Percentiles rank a stretch among this genome's conserved stretches.
Evolutionary conservation across 2,329 filamentous ascomycete genomes (phyloP).

Genomic region (Zopfia rhizophila): DNA sequence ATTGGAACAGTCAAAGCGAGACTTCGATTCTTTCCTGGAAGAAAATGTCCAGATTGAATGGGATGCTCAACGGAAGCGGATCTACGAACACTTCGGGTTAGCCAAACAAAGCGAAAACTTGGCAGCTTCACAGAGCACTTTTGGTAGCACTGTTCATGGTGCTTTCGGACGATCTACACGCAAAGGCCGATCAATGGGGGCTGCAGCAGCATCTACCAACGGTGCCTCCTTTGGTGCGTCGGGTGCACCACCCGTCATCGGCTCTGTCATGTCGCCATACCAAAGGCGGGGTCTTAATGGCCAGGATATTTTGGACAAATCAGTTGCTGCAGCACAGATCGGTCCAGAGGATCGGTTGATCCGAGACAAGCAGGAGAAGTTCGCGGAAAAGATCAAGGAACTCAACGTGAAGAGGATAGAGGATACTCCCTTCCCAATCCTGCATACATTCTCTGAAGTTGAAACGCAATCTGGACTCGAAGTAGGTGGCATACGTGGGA

Average conservation of each 20-base stretch:
- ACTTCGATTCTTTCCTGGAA: slow-evolving; percentile 94
- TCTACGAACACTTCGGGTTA: slow-evolving; percentile 97
- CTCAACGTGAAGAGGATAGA: slow-evolving; percentile 79
- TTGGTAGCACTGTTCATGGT: slow-evolving; percentile 50
- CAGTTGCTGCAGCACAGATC: slow-evolving; percentile 56
- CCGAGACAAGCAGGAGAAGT: slow-evolving; percentile 84
- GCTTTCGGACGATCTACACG: slow-evolving; percentile 64
- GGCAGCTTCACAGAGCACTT: slow-evolving; percentile 49
- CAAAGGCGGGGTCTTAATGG: slow-evolving; percentile 67
- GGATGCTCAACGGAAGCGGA: slow-evolving; percentile 90
- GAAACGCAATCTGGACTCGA: slow-evolving; percentile 76
- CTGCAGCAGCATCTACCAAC: slow-evolving; percentile 44
- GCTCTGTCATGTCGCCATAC: slow-evolving; percentile 64
- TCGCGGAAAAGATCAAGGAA: slow-evolving; percentile 80
- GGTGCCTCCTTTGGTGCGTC: slow-evolving; percentile 70
- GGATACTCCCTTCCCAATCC: slow-evolving; percentile 74
- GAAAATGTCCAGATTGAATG: slow-evolving; percentile 96
- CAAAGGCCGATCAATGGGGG: slow-evolving; percentile 52
- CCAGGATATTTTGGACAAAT: slow-evolving; percentile 72
- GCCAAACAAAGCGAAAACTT: slow-evolving; percentile 57
- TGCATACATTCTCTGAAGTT: slow-evolving; percentile 79
- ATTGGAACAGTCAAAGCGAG: slow-evolving; percentile 85
- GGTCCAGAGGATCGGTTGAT: slow-evolving; percentile 78
- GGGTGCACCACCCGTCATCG: slow-evolving; percentile 85
- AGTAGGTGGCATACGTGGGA: slow-evolving; percentile 48